Conservation (phyloP, 768 basidiomycete genomes). For the Hericium erinaceus region DNA sequence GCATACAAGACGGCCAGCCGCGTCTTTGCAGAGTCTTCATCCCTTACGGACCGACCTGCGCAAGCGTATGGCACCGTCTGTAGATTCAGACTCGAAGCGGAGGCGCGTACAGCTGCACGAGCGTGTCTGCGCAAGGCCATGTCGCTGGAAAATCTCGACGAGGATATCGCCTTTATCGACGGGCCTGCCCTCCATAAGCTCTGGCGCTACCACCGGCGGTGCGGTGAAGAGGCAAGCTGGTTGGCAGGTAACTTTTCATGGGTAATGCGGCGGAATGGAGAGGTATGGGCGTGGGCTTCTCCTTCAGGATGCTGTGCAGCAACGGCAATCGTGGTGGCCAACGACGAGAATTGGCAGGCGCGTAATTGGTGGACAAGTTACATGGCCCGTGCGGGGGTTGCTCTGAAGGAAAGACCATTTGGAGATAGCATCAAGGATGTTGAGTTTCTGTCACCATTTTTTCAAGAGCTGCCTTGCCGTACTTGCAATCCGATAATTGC, state of each 20-base stretch:
- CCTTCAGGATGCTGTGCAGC: background rate
- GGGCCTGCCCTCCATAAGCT: background rate
- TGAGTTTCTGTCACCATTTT: background rate
- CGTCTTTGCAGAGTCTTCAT: conserved; percentile 2
- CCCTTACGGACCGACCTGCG: background rate
- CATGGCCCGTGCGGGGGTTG: background rate
- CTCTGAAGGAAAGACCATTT: background rate
- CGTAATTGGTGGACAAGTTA: background rate
- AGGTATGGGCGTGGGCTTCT: background rate
- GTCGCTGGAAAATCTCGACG: background rate
- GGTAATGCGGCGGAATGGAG: background rate
- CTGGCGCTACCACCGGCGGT: background rate
- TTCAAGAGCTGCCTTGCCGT: background rate
- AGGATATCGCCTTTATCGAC: background rate
- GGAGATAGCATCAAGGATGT: background rate
- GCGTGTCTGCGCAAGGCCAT: background rate
- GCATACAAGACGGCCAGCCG: background rate
- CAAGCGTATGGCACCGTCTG: background rate
- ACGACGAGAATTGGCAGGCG: background rate
- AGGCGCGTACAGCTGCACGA: background rate
- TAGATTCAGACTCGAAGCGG: background rate
- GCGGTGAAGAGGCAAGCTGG: background rate
- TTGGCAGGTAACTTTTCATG: background rate
- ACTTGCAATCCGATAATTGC: background rate
- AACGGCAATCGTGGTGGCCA: background rate